Evolutionary conservation across 306 rosid species (phyloP), one percentile per base, ranked within the genome.

Genomic region (Inga laurina): DNA sequence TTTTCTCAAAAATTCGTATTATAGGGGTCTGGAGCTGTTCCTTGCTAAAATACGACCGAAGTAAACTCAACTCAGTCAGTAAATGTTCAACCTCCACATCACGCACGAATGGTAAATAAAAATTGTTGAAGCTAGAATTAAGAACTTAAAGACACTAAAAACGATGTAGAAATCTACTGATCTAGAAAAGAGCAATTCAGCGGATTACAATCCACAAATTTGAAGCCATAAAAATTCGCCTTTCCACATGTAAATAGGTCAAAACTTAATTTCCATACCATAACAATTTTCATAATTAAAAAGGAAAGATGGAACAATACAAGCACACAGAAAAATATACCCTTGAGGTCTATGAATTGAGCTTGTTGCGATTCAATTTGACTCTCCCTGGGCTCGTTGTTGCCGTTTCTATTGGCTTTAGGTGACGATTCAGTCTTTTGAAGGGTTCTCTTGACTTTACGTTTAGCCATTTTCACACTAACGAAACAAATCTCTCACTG

Each of bases 31-130:
- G 86, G 45, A 85, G 91, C 72, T 96, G 91, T 56, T 96, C 93
- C 75, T 83, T 8, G 74, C 65, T 85, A 83, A 90, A 92, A 85
- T 82, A 76, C 1, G 98, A 89, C 27, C 93, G 91, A 74, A 96
- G 86, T 84, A 92, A 84, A 73, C 84, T 93, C 84, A 96, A 59
- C 45, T 91, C 93, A 5, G 93, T 93, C 79, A 91, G 30, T 81
- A 93, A 81, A 77, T 85, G 93, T 74, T 91, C 90, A 16, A 89
- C 82, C 80, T 96, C 94, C 65, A 93, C 91, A 37, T 96, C 97
- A 19, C 96, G 90, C 80, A 92, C 91, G 75, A 92, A 92, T 82
- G 87, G 54, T 45, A 12, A 83, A 64, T 52, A 49, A 15, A 77
- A 39, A 24, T 77, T 8, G n/a, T 14, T 49, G 21, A 49, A 56